Conservation (phyloP, 306 rosid species). For the Citrullus mucosospermus region DNA sequence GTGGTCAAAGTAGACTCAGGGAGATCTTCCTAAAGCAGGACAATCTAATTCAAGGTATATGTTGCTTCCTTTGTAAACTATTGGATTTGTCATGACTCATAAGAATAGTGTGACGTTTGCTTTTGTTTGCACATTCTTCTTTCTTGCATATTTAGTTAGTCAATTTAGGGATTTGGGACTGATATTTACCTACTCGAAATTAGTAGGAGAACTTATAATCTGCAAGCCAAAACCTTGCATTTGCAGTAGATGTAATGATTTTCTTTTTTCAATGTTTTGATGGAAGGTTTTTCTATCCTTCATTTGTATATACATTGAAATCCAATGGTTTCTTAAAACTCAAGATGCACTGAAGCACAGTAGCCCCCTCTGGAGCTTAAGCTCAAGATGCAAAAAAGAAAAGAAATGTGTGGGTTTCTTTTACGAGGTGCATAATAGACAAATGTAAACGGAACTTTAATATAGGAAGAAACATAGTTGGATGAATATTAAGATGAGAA, state of each 20-base stretch:
- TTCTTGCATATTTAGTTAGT: neutral
- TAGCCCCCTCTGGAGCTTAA: neutral
- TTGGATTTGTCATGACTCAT: neutral
- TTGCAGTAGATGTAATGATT: neutral
- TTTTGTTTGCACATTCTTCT: neutral
- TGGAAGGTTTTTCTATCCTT: neutral
- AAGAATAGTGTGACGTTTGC: neutral
- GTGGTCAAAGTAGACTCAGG: constrained; percentile 99
- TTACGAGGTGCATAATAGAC: neutral
- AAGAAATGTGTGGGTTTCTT: neutral
- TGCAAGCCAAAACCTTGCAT: neutral
- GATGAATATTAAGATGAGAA: too few species aligned
- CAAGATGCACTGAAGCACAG: neutral
- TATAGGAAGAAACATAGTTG: neutral
- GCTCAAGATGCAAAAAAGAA: neutral
- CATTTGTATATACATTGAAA: too few species aligned
- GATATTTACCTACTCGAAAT: neutral
- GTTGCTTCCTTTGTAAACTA: neutral
- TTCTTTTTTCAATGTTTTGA: neutral
- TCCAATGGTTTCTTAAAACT: neutral
- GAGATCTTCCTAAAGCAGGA: constrained; percentile 98
- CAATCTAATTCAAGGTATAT: constrained; percentile 91
- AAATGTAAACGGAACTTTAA: neutral
- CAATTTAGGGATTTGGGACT: neutral
- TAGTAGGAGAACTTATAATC: neutral